These are phyloP conservation scores for Boletus edulis DNA, from an alignment of 768 basidiomycete species.

Conservation along the genomic window DNA sequence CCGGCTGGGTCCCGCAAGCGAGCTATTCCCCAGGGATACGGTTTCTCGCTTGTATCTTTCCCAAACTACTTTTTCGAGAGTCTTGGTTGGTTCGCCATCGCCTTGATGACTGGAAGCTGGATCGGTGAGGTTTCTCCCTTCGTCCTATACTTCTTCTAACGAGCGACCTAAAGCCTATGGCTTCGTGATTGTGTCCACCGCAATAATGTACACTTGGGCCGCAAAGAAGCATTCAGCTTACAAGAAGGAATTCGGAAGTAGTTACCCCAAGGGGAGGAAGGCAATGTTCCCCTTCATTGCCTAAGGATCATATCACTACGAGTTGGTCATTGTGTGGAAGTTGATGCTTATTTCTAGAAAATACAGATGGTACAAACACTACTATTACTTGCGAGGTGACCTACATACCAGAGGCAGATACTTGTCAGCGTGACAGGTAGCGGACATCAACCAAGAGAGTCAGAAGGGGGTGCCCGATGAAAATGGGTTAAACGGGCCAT, in stretches of 20 bases:
- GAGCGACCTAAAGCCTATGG: constrained; percentile 45
- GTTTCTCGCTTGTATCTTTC: constrained; percentile 81
- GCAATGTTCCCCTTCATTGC: constrained; percentile 70
- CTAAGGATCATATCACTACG: background rate
- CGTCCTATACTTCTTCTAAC: background rate
- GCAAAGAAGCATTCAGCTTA: constrained; percentile 86
- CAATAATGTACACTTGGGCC: constrained; percentile 85
- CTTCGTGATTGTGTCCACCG: constrained; percentile 61
- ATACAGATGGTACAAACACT: background rate
- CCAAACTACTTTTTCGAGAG: constrained; percentile 96
- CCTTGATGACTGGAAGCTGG: constrained; percentile 73
- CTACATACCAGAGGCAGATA: background rate
- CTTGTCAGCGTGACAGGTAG: background rate
- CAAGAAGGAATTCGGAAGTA: constrained; percentile 90
- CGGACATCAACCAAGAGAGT: constrained; percentile 26
- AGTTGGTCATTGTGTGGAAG: background rate
- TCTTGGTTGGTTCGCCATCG: constrained; percentile 69
- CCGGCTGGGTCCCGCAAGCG: constrained; percentile 76
- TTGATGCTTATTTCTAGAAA: background rate
- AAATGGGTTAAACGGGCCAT: constrained; percentile 80
- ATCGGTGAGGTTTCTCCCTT: constrained; percentile 50
- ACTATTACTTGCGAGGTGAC: background rate
- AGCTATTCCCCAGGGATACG: constrained; percentile 90
- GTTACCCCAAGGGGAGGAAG: constrained; percentile 73
- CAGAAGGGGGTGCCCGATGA: constrained; percentile 74